These are phyloP conservation scores for Meredithiella fracta DNA, from an alignment of 2,329 filamentous ascomycete species.

Conservation along the genomic window DNA sequence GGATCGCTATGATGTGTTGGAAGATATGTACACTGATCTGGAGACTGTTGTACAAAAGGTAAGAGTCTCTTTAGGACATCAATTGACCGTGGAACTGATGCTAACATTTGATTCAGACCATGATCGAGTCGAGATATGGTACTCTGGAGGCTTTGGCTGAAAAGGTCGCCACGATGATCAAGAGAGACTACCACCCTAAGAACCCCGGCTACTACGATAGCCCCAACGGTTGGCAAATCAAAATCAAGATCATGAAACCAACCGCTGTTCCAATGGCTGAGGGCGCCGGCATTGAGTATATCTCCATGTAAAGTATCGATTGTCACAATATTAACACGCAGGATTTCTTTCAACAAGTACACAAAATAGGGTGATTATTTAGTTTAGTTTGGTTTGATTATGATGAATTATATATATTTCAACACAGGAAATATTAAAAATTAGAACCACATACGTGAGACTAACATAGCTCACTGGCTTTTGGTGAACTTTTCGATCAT, in stretches of 20 bases:
- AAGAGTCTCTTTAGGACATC: neutral
- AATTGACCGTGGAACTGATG: neutral
- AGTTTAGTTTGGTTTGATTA: neutral
- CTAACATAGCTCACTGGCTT: neutral
- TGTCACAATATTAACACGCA: neutral
- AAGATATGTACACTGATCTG: conserved; percentile 37
- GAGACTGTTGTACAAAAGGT: conserved; percentile 43
- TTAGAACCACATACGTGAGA: neutral
- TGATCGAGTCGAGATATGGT: conserved; percentile 41
- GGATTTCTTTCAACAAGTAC: neutral
- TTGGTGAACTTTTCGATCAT: conserved; percentile 30
- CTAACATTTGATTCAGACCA: conserved; percentile 24
- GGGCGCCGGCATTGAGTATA: conserved; percentile 45
- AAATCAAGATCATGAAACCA: conserved; percentile 52
- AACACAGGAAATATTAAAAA: neutral
- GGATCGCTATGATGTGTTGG: conserved; percentile 30
- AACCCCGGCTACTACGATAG: conserved; percentile 10
- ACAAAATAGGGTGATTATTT: neutral
- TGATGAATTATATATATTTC: neutral
- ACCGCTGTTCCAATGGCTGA: conserved; percentile 58
- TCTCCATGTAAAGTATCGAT: neutral
- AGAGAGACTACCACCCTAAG: conserved; percentile 24
- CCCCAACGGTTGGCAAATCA: conserved; percentile 32
- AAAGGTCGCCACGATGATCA: conserved; percentile 30
- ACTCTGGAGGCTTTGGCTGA: conserved; percentile 46